Conservation (phyloP, 139 green algal species). For the Chlorokybus atmophyticus region DNA sequence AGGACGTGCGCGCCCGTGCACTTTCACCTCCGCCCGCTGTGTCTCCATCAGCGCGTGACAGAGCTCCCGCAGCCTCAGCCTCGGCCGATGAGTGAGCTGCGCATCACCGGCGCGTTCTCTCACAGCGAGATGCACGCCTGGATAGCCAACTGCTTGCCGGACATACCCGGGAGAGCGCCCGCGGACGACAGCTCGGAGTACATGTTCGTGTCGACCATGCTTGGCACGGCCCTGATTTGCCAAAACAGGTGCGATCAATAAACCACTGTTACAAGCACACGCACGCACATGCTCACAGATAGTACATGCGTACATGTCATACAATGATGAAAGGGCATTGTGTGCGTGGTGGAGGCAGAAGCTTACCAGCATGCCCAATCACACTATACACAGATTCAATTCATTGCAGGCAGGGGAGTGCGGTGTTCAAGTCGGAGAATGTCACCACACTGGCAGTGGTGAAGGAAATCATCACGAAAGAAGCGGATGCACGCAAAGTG, state of each 20-base stretch:
- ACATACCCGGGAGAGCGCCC: constrained; percentile 25
- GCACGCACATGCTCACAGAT: too few species aligned
- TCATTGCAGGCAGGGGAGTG: constrained; percentile 38
- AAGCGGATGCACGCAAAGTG: constrained; percentile 43
- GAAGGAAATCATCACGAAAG: constrained; percentile 40
- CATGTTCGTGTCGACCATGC: background rate
- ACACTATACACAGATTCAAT: constrained; percentile 27
- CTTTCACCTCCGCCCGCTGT: constrained; percentile 44
- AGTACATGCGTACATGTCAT: too few species aligned
- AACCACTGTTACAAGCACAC: too few species aligned
- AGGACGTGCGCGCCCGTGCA: constrained; percentile 32
- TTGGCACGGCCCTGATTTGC: background rate
- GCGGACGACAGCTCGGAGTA: background rate
- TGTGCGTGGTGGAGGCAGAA: too few species aligned
- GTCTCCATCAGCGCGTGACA: constrained; percentile 35
- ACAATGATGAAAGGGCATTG: too few species aligned
- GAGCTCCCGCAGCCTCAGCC: background rate
- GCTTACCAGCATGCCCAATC: too few species aligned
- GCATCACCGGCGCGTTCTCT: constrained; percentile 30
- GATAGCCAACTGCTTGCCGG: constrained; percentile 33
- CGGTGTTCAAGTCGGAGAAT: constrained; percentile 40
- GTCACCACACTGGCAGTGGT: constrained; percentile 49
- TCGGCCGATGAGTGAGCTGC: constrained; percentile 10
- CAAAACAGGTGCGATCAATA: too few species aligned
- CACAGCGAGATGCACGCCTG: constrained; percentile 43